phyloP scores from a whole-genome alignment of 2,329 filamentous ascomycete genomes.

The Penicillium brevicompactum region DNA sequence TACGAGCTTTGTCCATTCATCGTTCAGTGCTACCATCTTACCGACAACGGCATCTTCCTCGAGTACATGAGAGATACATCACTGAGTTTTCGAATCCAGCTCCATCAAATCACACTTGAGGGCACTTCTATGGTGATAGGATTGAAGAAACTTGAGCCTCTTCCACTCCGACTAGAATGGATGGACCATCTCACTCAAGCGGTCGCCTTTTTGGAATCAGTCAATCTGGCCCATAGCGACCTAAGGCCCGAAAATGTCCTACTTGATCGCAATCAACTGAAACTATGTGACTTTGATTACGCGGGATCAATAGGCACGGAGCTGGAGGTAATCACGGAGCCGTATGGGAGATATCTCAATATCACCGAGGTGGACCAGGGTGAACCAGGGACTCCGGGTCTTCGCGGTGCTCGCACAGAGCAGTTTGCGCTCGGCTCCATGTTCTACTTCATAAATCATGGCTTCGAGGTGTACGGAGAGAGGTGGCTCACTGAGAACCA shows the following conservation, averaged over 20 bases:
- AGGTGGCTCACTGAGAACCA: no score
- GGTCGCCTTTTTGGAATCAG: conserved; percentile 34
- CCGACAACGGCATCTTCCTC: no score
- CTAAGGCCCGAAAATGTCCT: conserved; percentile 36
- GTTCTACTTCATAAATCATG: no score
- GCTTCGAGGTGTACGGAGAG: no score
- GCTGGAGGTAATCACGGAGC: not conserved
- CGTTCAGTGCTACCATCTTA: no score
- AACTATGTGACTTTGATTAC: not conserved
- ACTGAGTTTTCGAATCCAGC: not conserved
- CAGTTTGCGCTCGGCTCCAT: not conserved
- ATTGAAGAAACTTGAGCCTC: not conserved
- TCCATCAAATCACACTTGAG: no score
- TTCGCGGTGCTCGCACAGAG: not conserved
- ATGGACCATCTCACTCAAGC: conserved; percentile 36
- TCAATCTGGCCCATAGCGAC: conserved; percentile 36
- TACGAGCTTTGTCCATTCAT: no score
- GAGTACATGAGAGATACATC: no score
- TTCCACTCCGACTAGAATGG: conserved; percentile 30
- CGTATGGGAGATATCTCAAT: not conserved
- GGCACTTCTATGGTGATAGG: no score
- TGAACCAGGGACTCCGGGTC: not conserved
- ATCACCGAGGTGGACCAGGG: not conserved
- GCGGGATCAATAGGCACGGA: not conserved
- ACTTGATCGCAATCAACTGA: conserved; percentile 27